phyloP scores from a whole-genome alignment of 1,284 basidiomycete genomes.

The Cerrena zonata region DNA sequence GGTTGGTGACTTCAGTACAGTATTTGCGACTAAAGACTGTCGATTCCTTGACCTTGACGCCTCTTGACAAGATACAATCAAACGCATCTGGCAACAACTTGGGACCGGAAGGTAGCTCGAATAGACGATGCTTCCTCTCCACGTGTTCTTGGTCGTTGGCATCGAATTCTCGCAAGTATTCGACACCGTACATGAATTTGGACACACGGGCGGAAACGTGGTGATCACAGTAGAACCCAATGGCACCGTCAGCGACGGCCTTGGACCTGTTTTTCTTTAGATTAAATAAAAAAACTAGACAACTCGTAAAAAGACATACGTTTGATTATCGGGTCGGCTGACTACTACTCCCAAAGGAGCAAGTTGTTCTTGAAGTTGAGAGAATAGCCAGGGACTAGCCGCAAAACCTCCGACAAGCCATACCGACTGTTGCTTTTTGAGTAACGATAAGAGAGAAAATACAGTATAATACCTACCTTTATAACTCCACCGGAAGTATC shows the following conservation, averaged over 20 bases:
- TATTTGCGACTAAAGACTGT: slow-evolving; percentile 75
- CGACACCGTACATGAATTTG: slow-evolving; percentile 75
- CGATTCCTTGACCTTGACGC: slow-evolving; percentile 71
- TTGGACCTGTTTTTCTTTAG: slow-evolving; percentile 50
- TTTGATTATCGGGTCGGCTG: slow-evolving; percentile 70
- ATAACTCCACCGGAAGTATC: slow-evolving; percentile 60
- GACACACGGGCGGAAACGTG: slow-evolving; percentile 73
- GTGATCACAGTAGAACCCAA: slow-evolving; percentile 77
- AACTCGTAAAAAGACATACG: slow-evolving; percentile 36
- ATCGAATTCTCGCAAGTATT: slow-evolving; percentile 66
- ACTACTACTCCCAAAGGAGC: slow-evolving; percentile 50
- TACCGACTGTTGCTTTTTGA: slow-evolving; percentile 44
- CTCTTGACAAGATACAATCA: slow-evolving; percentile 66
- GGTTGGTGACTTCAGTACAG: slow-evolving; percentile 70
- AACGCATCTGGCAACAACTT: slow-evolving; percentile 70
- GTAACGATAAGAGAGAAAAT: background rate
- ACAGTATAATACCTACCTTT: slow-evolving; percentile 37
- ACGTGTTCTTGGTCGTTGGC: slow-evolving; percentile 60
- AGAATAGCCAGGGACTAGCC: slow-evolving; percentile 72
- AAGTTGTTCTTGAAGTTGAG: slow-evolving; percentile 64
- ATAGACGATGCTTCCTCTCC: slow-evolving; percentile 55
- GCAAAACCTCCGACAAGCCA: slow-evolving; percentile 78
- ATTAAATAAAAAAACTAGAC: background rate
- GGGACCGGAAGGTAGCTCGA: slow-evolving; percentile 70
- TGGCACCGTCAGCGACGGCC: slow-evolving; percentile 73